Evolutionary conservation across 495 filamentous ascomycete genomes (phyloP), one percentile per base, ranked within the genome.

Genomic region (Chlorociboria aeruginascens): DNA sequence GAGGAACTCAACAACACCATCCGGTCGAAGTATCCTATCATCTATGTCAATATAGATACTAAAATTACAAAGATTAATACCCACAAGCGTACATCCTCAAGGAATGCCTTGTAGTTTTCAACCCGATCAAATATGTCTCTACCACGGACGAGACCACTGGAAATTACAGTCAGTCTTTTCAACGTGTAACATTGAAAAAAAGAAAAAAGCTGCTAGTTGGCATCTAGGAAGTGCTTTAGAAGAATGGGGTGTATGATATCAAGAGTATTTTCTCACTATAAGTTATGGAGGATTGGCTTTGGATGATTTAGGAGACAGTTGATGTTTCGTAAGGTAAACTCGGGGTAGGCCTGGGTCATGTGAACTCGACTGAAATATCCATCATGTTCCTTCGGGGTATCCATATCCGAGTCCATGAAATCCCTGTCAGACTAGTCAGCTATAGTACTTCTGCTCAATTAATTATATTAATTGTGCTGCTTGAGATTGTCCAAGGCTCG

Each of bases 1-100:
- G 7, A 58, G 20, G 35, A 61, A 61, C 46, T 61, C 58, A 11
- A 61, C 49, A 35, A 61, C 49, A n/a, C 54, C 57, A 40, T 55
- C 54, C 2, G 57, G 57, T 34, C 55, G 49, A 14, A 57, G 54
- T 8, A 57, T 41, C 34, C 52, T 55, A 28, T 10, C 28, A 40
- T 13, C 4, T 25, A 25, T 14, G 17, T 40, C 28, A 48, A 3
- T 33, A 0, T 8, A 11, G 34, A 8, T 20, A 35, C 32, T 30
- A 7, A n/a, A 11, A 33, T 7, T 48, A 1, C 2, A 13, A 40
- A 39, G 10, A n/a, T 47, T 35, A 10, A 16, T 3, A 50, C 46
- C 44, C 44, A 52, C 53, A 35, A 38, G 1, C 54, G 47, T 41
- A 60, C 50, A 32, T 57, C 47, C n/a, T 57, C 54, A 13, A 60